Evolutionary conservation across 352 stramenopile genomes (phyloP).

Genomic region (Phytopythium kandeliae): DNA sequence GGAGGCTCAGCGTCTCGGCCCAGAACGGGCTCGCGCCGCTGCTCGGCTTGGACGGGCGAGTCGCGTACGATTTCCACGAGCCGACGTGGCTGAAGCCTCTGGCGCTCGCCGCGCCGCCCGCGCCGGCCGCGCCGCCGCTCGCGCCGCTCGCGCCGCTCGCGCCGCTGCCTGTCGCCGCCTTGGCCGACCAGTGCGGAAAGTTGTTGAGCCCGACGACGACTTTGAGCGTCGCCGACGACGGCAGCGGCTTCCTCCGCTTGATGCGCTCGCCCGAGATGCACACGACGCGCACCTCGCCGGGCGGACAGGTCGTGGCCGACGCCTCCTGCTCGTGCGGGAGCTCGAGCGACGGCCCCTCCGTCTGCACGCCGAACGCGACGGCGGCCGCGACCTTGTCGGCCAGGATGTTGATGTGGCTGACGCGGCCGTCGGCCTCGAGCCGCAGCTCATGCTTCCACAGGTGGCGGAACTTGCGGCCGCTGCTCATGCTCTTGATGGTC

Average conservation of each 20-base stretch:
- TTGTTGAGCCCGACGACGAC: slow-evolving; percentile 66
- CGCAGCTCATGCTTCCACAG: slow-evolving; percentile 82
- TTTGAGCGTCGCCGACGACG: slow-evolving; percentile 36
- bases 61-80: slow-evolving; percentile 62
- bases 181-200: slow-evolving; percentile 62
- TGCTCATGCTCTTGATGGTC: slow-evolving; percentile 61
- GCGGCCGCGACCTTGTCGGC: slow-evolving; percentile 75
- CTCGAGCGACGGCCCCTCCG: slow-evolving; percentile 46
- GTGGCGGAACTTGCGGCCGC: slow-evolving; percentile 70
- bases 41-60: slow-evolving; percentile 44
- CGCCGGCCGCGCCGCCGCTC: slow-evolving; percentile 15
- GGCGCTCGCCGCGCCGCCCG: slow-evolving; percentile 10
- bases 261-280: slow-evolving; percentile 60
- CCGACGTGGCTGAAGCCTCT: slow-evolving; percentile 47
- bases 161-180: slow-evolving; percentile 15
- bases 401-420: slow-evolving; percentile 83
- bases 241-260: slow-evolving; percentile 43
- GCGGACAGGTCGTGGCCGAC: slow-evolving; percentile 55
- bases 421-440: slow-evolving; percentile 70
- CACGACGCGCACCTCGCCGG: slow-evolving; percentile 75
- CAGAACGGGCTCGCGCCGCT: slow-evolving; percentile 54
- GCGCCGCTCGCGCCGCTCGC: slow-evolving; percentile 4
- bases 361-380: slow-evolving; percentile 67
- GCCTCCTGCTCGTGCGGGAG: slow-evolving; percentile 60
- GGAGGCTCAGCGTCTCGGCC: slow-evolving; percentile 71